Conservation (phyloP, 2,329 filamentous ascomycete genomes). For the Didymella sp. region DNA sequence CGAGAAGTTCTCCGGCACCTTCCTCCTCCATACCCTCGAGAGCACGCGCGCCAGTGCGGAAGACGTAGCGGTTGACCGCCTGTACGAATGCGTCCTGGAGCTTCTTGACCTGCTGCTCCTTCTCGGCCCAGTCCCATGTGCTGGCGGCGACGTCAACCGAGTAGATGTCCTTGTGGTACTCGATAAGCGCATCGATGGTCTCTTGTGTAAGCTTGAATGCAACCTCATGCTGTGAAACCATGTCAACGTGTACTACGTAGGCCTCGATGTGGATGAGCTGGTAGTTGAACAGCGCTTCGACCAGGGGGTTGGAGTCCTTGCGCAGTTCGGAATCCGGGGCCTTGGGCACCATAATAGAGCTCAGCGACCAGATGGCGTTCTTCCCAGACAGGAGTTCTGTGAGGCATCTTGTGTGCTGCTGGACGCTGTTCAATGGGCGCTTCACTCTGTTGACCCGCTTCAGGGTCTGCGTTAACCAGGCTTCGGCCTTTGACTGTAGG, state of each 20-base stretch:
- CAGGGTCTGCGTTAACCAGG: slow-evolving; percentile 94
- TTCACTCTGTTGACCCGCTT: slow-evolving; percentile 98
- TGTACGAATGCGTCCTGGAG: slow-evolving; percentile 96
- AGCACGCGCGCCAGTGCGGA: slow-evolving; percentile 83
- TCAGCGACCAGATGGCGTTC: slow-evolving; percentile 93
- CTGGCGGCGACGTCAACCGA: slow-evolving; percentile 87
- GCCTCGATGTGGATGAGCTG: slow-evolving; percentile 93
- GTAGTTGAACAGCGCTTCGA: slow-evolving; percentile 91
- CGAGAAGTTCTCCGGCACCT: slow-evolving; percentile 89
- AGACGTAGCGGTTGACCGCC: slow-evolving; percentile 96
- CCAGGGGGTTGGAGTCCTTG: slow-evolving; percentile 79
- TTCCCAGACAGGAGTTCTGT: slow-evolving; percentile 90
- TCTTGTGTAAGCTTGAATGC: slow-evolving; percentile 97
- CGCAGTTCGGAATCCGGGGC: slow-evolving; percentile 83
- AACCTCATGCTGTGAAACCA: slow-evolving; percentile 96
- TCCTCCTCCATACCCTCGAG: slow-evolving; percentile 97
- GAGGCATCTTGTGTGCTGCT: slow-evolving; percentile 93
- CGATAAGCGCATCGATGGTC: slow-evolving; percentile 89
- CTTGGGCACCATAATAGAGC: slow-evolving; percentile 91
- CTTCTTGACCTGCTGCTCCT: slow-evolving; percentile 95
- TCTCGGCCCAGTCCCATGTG: slow-evolving; percentile 95
- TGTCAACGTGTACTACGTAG: slow-evolving; percentile 98
- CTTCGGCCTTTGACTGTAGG: slow-evolving; percentile 87
- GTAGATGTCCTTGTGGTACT: slow-evolving; percentile 96
- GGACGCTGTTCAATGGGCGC: slow-evolving; percentile 94